These are phyloP conservation scores for Ogataea populi-albae DNA, from an alignment of 805 yeast species.

Conservation along the genomic window DNA sequence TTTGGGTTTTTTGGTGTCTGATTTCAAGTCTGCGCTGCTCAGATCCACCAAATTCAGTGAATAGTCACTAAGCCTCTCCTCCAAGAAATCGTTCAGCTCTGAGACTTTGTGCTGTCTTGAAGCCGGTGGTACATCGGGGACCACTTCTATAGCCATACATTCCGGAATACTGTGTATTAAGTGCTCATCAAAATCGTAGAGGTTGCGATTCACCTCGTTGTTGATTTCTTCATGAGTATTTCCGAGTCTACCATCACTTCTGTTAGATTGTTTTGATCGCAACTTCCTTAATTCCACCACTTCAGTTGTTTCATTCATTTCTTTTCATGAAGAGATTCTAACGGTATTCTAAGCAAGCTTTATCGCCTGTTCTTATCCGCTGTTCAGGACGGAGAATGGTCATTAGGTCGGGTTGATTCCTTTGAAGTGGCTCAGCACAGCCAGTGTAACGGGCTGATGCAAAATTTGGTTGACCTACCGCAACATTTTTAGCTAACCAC, in stretches of 20 bases:
- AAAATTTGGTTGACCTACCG: no score
- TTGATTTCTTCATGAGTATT: background rate
- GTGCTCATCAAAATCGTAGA: slow-evolving; percentile 37
- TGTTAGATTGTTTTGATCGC: slow-evolving; percentile 8
- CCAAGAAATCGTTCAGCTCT: slow-evolving; percentile 16
- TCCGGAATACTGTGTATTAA: slow-evolving; percentile 26
- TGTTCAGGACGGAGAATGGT: no score
- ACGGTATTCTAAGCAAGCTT: no score
- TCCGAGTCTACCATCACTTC: background rate
- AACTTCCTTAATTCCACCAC: slow-evolving; percentile 7
- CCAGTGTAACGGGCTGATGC: no score
- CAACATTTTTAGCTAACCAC: no score
- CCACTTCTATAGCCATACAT: slow-evolving; percentile 20
- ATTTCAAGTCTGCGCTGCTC: slow-evolving; percentile 6
- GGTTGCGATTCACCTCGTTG: slow-evolving; percentile 17
- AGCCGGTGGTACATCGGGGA: slow-evolving; percentile 7
- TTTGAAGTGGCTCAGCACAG: no score
- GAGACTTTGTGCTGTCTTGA: slow-evolving; percentile 13
- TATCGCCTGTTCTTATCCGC: no score
- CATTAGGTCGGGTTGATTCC: no score
- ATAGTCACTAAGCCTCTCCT: slow-evolving; percentile 11
- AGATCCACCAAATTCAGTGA: slow-evolving; percentile 20
- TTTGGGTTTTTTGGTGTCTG: background rate
- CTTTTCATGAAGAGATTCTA: background rate
- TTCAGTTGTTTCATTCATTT: background rate